These are phyloP conservation scores for Dendrobium nobile DNA, from an alignment of 106 monocot species.

Conservation along the genomic window DNA sequence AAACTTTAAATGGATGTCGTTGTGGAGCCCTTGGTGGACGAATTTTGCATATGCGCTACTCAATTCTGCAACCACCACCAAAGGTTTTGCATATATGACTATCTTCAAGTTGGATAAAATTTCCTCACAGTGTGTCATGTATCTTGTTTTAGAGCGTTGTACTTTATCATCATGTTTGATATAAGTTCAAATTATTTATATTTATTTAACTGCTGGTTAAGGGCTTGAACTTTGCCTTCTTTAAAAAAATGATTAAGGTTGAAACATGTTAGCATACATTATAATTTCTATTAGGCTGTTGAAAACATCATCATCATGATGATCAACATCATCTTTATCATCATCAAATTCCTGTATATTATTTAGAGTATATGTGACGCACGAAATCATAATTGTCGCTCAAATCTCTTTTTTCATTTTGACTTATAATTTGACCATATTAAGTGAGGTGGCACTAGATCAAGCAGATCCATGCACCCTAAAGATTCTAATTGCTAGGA, in stretches of 20 bases:
- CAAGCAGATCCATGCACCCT: too few relatives aligned
- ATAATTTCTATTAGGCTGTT: not conserved
- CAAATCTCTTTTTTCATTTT: not conserved
- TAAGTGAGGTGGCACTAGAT: not conserved
- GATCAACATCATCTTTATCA: not conserved
- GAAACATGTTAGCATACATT: not conserved
- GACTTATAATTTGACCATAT: not conserved
- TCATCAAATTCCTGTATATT: not conserved
- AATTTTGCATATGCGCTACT: constrained; percentile 70
- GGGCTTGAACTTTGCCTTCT: not conserved
- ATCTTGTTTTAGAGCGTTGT: not conserved
- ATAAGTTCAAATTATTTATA: not conserved
- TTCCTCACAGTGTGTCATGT: not conserved
- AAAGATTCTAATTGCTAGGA: not conserved
- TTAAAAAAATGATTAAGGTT: not conserved
- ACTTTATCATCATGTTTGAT: not conserved
- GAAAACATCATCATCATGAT: not conserved
- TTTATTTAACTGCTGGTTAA: not conserved
- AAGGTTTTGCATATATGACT: constrained; percentile 27
- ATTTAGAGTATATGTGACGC: not conserved
- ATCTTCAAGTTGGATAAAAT: not conserved
- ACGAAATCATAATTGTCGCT: not conserved
- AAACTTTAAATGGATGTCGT: constrained; percentile 39
- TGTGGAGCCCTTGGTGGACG: constrained; percentile 57
- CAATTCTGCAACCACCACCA: constrained; percentile 25